Evolutionary conservation across 352 stramenopile genomes (phyloP).

Genomic region (Halophytophthora batemanensis): DNA sequence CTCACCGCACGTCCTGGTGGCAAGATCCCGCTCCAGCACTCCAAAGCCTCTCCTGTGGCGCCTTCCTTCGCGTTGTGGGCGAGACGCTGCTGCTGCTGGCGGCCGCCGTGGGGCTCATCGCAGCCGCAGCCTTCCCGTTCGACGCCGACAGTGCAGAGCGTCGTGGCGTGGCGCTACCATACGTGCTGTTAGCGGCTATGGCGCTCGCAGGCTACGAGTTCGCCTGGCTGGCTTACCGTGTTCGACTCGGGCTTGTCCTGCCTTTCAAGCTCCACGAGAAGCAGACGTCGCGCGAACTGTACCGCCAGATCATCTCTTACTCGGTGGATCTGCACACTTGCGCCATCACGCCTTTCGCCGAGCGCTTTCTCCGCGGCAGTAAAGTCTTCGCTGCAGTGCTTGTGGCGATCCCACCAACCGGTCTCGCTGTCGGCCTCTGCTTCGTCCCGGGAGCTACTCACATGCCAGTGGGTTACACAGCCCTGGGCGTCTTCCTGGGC

Average conservation of each 20-base stretch:
- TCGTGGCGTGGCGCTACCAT: slow-evolving; percentile 36
- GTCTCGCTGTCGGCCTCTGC: slow-evolving; percentile 13
- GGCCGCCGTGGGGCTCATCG: slow-evolving; percentile 26
- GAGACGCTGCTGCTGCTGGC: slow-evolving; percentile 36
- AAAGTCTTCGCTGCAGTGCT: slow-evolving; percentile 22
- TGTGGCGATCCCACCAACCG: slow-evolving; percentile 14
- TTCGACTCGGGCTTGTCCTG: slow-evolving; percentile 49
- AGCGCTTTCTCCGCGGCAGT: slow-evolving; percentile 34
- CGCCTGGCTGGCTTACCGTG: slow-evolving; percentile 57
- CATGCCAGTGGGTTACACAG: slow-evolving; percentile 44
- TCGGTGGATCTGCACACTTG: slow-evolving; percentile 54
- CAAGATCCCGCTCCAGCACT: slow-evolving; percentile 15
- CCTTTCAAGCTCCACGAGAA: slow-evolving; percentile 71
- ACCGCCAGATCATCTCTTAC: slow-evolving; percentile 69
- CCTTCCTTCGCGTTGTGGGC: slow-evolving; percentile 25
- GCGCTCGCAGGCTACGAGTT: slow-evolving; percentile 54
- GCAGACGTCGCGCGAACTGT: slow-evolving; percentile 63
- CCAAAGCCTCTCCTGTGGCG: slow-evolving; percentile 20
- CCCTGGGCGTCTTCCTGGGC: slow-evolving; percentile 33
- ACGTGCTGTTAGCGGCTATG: slow-evolving; percentile 42
- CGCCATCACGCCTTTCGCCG: slow-evolving; percentile 45
- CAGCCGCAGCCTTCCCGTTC: slow-evolving; percentile 32
- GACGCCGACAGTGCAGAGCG: slow-evolving; percentile 18
- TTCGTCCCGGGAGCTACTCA: slow-evolving; percentile 20
- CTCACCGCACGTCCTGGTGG: slow-evolving; percentile 37